Conservation (phyloP, 805 yeast species). For the Maudiozyma serrabonitensis region DNA sequence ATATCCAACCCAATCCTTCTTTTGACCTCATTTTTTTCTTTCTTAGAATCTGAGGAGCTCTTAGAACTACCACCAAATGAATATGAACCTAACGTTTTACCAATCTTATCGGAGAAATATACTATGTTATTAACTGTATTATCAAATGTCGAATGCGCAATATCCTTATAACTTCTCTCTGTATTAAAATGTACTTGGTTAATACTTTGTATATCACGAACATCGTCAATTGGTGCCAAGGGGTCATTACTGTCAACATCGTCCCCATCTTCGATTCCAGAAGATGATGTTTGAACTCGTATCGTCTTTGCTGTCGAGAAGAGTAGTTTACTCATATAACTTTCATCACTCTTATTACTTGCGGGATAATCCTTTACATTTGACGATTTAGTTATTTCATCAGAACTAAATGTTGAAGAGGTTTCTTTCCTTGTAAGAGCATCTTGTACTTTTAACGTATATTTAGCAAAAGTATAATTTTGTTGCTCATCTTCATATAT, state of each 20-base stretch:
- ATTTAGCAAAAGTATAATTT: constrained; percentile 22
- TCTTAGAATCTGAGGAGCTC: constrained; percentile 14
- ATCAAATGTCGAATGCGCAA: constrained; percentile 15
- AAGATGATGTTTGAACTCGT: background rate
- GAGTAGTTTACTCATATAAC: background rate
- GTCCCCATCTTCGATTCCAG: background rate
- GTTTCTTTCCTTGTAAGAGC: constrained; percentile 14
- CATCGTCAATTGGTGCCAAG: background rate
- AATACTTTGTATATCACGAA: constrained; percentile 12
- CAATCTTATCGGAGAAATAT: constrained; percentile 42
- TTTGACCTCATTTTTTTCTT: constrained; percentile 18
- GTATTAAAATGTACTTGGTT: constrained; percentile 13
- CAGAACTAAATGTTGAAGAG: background rate
- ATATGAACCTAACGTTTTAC: constrained; percentile 50
- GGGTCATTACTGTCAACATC: background rate
- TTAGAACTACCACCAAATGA: constrained; percentile 31
- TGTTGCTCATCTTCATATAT: constrained; percentile 57
- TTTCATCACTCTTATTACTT: background rate
- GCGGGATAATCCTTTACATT: no score
- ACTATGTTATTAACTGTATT: constrained; percentile 33
- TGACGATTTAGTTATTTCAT: background rate
- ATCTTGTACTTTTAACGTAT: constrained; percentile 21
- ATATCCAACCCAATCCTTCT: constrained; percentile 20
- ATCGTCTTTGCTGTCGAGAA: background rate
- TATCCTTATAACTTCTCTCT: constrained; percentile 13